Evolutionary conservation across 768 basidiomycete species (phyloP).

Genomic region (Suillus subalutaceus): DNA sequence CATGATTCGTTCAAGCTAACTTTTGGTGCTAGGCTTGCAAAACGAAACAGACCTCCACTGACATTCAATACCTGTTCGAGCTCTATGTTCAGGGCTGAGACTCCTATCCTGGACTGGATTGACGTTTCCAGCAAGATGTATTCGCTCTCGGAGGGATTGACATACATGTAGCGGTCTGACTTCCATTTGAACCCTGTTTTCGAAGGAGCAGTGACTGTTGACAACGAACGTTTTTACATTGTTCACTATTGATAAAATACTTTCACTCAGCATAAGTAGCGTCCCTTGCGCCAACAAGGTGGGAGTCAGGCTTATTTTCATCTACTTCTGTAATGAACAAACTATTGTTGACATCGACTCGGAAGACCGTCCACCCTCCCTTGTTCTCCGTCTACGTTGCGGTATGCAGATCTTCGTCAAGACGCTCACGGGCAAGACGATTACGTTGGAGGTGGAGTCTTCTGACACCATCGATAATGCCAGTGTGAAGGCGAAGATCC

Average conservation of each 20-base stretch:
- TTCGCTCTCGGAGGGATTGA: background rate
- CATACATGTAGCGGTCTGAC: background rate
- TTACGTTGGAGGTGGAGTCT: too few relatives aligned
- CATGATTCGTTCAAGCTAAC: background rate
- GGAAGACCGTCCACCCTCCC: background rate
- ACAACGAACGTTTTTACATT: too few relatives aligned
- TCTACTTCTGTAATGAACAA: background rate
- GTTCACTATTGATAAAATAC: background rate
- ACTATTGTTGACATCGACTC: background rate
- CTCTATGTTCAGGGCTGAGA: background rate
- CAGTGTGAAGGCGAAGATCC: too few relatives aligned
- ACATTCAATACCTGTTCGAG: background rate
- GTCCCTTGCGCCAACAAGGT: background rate
- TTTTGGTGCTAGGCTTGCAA: background rate
- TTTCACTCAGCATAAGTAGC: background rate
- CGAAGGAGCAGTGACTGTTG: background rate
- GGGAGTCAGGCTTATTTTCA: background rate
- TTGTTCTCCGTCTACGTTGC: too few relatives aligned
- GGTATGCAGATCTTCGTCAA: too few relatives aligned
- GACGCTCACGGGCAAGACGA: too few relatives aligned
- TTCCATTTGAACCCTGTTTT: background rate
- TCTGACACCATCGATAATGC: too few relatives aligned
- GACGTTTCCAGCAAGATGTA: too few relatives aligned
- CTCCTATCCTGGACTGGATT: background rate
- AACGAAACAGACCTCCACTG: background rate